Conservation (phyloP, 768 basidiomycete genomes). For the Suillus spraguei region DNA sequence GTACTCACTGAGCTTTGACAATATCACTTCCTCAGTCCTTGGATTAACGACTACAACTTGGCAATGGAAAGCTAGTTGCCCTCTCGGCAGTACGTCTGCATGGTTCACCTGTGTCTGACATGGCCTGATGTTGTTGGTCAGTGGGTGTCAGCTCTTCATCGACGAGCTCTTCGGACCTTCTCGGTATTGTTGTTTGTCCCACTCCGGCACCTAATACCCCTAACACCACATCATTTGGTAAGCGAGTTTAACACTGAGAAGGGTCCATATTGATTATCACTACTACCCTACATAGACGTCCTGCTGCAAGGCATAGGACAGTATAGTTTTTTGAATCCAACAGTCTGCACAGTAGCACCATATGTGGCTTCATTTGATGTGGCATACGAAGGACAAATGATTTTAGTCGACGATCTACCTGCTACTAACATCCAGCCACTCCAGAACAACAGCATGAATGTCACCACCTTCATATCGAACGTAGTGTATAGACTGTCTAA, state of each 20-base stretch:
- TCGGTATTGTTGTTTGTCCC: not conserved
- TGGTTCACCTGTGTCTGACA: not conserved
- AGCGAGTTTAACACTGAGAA: not conserved
- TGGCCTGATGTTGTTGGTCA: not conserved
- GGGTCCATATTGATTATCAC: not conserved
- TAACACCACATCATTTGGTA: not conserved
- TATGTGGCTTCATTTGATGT: not conserved
- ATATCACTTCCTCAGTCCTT: not conserved
- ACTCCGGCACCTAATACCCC: too few species aligned
- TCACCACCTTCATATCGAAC: not conserved
- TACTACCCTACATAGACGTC: not conserved
- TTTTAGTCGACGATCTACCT: too few species aligned
- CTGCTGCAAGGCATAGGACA: not conserved
- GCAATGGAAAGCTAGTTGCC: not conserved
- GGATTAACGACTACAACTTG: not conserved
- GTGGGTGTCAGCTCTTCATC: not conserved
- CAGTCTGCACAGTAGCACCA: not conserved
- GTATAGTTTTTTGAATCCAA: not conserved
- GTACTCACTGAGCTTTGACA: not conserved
- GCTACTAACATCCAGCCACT: not conserved
- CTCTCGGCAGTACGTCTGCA: not conserved
- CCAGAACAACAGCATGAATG: not conserved
- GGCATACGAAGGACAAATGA: not conserved
- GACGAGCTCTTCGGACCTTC: not conserved
- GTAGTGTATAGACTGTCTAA: not conserved